phyloP scores from a whole-genome alignment of 306 rosid species.

The Quercus agrifolia region DNA sequence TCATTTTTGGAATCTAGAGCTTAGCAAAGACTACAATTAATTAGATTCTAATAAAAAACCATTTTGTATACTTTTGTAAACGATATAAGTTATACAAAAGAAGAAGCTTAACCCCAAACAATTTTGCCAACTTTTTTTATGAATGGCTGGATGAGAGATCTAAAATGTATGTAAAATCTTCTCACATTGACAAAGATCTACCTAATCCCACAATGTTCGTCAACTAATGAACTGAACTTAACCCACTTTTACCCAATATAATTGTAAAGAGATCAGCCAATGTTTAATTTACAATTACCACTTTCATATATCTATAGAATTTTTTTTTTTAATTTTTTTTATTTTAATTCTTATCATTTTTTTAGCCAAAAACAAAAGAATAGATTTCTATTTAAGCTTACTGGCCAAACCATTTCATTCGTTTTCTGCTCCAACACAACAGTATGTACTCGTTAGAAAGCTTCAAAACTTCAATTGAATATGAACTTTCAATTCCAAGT shows the following conservation, averaged over 20 bases:
- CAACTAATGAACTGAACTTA: neutral
- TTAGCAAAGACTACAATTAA: constrained; percentile 65
- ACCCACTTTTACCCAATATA: neutral
- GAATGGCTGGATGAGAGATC: neutral
- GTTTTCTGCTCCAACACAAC: neutral
- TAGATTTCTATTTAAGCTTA: neutral
- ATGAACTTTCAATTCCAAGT: neutral
- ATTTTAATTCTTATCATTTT: too few relatives aligned
- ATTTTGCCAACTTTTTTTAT: constrained; percentile 3
- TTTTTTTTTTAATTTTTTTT: neutral
- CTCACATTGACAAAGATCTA: neutral
- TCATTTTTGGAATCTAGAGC: constrained; percentile 99
- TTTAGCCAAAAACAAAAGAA: too few relatives aligned
- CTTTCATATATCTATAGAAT: neutral
- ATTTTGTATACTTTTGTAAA: constrained; percentile 18
- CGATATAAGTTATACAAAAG: neutral
- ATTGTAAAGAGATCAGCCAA: neutral
- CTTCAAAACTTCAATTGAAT: neutral
- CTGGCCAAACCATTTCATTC: neutral
- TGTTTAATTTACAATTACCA: neutral
- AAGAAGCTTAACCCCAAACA: neutral
- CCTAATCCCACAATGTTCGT: neutral
- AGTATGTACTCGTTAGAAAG: neutral
- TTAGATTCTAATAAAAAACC: constrained; percentile 37
- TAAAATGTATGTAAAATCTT: neutral